These are phyloP conservation scores for Candida incommunis DNA, from an alignment of 805 yeast species.

Conservation along the genomic window DNA sequence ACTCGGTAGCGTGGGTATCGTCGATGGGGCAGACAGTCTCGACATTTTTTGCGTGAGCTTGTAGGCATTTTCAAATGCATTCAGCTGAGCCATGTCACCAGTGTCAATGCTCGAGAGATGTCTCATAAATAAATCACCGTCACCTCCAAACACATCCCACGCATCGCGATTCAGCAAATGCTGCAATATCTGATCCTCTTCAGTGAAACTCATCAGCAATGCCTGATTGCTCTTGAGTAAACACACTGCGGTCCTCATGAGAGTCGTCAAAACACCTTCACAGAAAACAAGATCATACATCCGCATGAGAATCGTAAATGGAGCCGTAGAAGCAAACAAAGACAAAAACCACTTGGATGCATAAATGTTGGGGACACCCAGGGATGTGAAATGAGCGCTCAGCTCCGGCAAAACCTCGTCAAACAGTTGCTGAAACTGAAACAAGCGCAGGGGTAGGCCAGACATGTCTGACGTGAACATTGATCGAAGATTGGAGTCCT, in stretches of 20 bases:
- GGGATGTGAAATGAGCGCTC: conserved; percentile 27
- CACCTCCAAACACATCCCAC: conserved; percentile 28
- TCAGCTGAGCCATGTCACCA: conserved; percentile 8
- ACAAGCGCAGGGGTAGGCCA: conserved; percentile 38
- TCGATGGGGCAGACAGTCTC: neutral
- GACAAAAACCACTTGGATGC: conserved; percentile 58
- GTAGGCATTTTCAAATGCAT: conserved; percentile 3
- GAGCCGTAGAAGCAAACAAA: conserved; percentile 46
- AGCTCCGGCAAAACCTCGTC: conserved; percentile 27
- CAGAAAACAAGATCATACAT: conserved; percentile 36
- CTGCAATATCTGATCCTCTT: conserved; percentile 28
- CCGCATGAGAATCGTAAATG: conserved; percentile 34
- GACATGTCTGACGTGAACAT: conserved; percentile 40
- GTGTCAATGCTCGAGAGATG: conserved; percentile 13
- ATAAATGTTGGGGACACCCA: conserved; percentile 32
- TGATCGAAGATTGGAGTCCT: conserved; percentile 39
- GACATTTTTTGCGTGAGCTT: neutral
- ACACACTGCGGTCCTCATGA: conserved; percentile 42
- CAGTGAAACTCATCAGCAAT: conserved; percentile 20
- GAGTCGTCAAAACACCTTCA: conserved; percentile 40
- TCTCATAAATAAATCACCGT: conserved; percentile 23
- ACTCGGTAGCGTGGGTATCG: no score
- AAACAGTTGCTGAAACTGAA: conserved; percentile 35
- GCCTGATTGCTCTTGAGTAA: conserved; percentile 35
- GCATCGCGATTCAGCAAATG: conserved; percentile 26